Base-by-base conservation (phyloP, 2,329 filamentous ascomycete species). In the Trichophyton simii region DNA sequence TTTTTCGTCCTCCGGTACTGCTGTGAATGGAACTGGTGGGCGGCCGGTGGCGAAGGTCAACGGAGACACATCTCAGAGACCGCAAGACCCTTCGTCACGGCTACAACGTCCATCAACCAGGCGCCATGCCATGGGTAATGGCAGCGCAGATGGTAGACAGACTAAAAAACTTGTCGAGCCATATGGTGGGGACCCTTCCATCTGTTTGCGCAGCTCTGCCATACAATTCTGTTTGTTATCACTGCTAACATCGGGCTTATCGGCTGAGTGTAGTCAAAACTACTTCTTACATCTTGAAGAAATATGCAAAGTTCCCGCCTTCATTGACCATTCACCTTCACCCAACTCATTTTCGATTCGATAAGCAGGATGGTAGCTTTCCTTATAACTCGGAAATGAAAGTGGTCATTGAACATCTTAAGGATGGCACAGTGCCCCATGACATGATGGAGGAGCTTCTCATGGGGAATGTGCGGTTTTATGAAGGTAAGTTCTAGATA, bases 321-420 rank as follows among this genome's bases (percentile, higher is more conserved):
- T 97, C 92, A 3, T 79, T 99, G 25, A 84, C 92, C 58, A 79
- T 99, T 25, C 91, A 96, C 72, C 79, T 99, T 36, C 86, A 96
- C 71, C 81, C 85, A 8, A 90, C 83, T 3, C 87, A 96, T 74
- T 97, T 96, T 71, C 85, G 88, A 62, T 95, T 99, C 75, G 92
- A 97, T 67, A 85, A 91, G 68, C 92, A 96, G 74, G 91, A 96
- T 73, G 89, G 91, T 69, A 92, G 88, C 71, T 96, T 96, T 68
- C 82, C 84, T 3, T 97, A 97, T 74, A 89, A 89, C 68, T 96
- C 91, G 20, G 91, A 94, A 25, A 96, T 97, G 91, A 85, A 82
- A 67, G 75, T 89, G 67, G 79, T 89, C 58, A 79, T 96, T 42
- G 85, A 95, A 66, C 91, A 96, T 72, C 74, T 97, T 54, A 82